Base-by-base conservation (phyloP, 2,329 filamentous ascomycete genomes). In the Microsporum ferrugineum region DNA sequence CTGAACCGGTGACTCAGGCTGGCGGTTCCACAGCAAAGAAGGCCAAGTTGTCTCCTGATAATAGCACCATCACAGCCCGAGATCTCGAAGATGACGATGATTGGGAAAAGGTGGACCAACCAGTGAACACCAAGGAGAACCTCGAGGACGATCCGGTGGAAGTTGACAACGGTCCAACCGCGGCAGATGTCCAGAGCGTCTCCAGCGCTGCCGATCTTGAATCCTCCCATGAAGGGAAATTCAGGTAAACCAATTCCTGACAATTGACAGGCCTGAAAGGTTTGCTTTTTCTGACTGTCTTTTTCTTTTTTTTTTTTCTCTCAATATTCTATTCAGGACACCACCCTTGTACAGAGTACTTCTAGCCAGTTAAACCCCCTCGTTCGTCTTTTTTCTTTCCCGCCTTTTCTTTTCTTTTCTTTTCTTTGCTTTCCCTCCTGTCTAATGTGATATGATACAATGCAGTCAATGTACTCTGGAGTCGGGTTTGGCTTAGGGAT, bases 1-100 rank as follows among this genome's bases (percentile, higher is more conserved):
- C 72, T 41, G 77, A 80, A 53, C 79, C 78, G 3, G 69, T 69
- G 80, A 77, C 69, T 73, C 68, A 43, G 67, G 71, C 7, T 14
- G 63, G 41, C 59, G 58, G 23, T 55, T 57, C 34, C 36, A 59
- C 34, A 49, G 47, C 38, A 58, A 38, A 59, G 33, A 49, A 43
- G 57, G 29, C 57, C 5, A 59, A 47, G 23, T 36, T 57, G 34
- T 39, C 55, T 29, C 57, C 41, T 12, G 57, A 59, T n/a, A 34
- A 47, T 36, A 49, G 43, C 39, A 59, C 53, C 29, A 63, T 61
- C 31, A 43, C 56, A n/a, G 58, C 59, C 33, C 64, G 63, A 23
- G 66, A 65, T 14, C 36, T 41, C 12, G 68, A 69, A 31, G 69
- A 69, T 23, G 71, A 73, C 34, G 74, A 75, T 63, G 72, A 74